Evolutionary conservation across 805 yeast species (phyloP), one percentile per base, ranked within the genome.

Genomic region (Komagataella mondaviorum): DNA sequence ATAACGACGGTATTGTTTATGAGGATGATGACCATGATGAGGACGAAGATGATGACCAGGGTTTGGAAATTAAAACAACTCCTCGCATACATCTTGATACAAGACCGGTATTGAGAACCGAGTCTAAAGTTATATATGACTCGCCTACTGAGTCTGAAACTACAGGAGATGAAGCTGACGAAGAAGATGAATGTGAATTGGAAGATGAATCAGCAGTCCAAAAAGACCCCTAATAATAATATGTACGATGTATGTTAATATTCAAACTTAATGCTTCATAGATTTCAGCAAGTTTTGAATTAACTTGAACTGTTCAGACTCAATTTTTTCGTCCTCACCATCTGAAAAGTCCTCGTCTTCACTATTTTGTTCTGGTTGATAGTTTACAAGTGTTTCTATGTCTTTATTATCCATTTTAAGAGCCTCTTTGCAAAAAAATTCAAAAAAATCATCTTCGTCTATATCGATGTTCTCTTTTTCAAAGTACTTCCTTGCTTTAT

Each of bases 361-460:
- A 18, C 8, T 18, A 17, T 45, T 6, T 4, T 20, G 10, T 14
- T 20, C 44, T 23, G 43, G 17, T 22, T 39, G 22, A n/a, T 46
- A 43, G 14, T 54, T 55, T 52, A 71, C 62, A 51, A 66, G 65
- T 6, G 61, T 55, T 44, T 69, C 76, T 7, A 81, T 57, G 17
- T 78, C 76, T 4, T 70, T 73, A 16, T 72, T 71, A 0, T 69
- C 60, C 54, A 81, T 51, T 20, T 77, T 70, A 23, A 81, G 57
- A 0, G 81, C 86, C 30, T 80, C 76, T 51, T 72, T 71, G 10
- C 78, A 65, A 59, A 80, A 79, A 57, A 71, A 81, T 59, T 83
- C 88, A 56, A 82, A 78, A 59, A 83, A 83, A 57, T 83, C 88
- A 59, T 82, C 88, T 56, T 81, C 86, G 57, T 78, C 80, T 6